Percentiles rank a stretch among this genome's conserved stretches.
Evolutionary conservation across 805 yeast genomes (phyloP).

Genomic region (Brettanomyces bruxellensis): DNA sequence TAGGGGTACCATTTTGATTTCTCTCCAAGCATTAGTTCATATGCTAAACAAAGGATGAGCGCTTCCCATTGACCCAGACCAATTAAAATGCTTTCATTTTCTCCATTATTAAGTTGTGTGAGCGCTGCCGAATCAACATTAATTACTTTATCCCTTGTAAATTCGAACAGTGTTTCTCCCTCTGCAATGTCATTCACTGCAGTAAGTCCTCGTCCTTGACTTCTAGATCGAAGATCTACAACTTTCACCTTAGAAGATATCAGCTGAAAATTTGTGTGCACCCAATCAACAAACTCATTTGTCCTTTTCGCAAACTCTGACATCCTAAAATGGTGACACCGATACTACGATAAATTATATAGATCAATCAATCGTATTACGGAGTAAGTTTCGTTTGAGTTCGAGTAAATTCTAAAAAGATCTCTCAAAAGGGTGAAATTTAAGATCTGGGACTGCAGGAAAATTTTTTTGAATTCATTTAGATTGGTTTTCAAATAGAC

Average conservation of each 20-base stretch:
- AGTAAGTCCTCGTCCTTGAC: constrained; percentile 73
- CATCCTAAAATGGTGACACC: no score
- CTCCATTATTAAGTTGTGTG: constrained; percentile 20
- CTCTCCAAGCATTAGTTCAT: constrained; percentile 41
- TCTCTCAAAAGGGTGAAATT: no score
- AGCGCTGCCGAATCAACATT: constrained; percentile 52
- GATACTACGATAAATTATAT: no score
- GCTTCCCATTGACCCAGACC: constrained; percentile 67
- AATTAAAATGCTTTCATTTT: constrained; percentile 28
- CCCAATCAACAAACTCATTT: constrained; percentile 35
- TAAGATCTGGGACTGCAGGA: no score
- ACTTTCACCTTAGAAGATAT: constrained; percentile 52
- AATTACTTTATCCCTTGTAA: constrained; percentile 53
- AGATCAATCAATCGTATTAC: no score
- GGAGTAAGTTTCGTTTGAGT: no score
- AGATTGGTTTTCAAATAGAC: no score
- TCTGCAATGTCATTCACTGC: constrained; percentile 52
- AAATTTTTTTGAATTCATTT: no score
- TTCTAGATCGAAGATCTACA: constrained; percentile 44
- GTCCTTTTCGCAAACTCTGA: constrained; percentile 22
- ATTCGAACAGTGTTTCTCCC: constrained; percentile 59
- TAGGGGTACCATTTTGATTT: constrained; percentile 61
- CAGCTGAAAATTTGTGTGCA: constrained; percentile 29
- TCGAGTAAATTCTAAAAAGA: no score
- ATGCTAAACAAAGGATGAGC: constrained; percentile 57